Percentiles rank a stretch among this genome's conserved stretches.
These are phyloP conservation scores for Biscutella laevigata DNA, from an alignment of 441 rosid genomes.

Conservation along the genomic window DNA sequence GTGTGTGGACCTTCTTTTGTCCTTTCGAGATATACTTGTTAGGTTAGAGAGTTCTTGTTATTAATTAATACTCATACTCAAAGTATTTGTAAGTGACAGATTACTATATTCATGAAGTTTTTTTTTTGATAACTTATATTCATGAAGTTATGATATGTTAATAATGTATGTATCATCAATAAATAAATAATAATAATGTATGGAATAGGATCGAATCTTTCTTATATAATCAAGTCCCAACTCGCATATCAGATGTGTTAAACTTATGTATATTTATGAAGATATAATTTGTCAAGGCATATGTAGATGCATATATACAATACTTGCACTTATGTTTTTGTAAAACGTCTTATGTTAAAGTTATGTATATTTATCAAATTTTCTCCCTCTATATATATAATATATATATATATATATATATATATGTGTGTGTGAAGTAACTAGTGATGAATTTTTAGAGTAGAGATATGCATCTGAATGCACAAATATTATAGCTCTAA, in stretches of 20 bases:
- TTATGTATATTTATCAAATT: too few species aligned
- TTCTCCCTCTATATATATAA: neutral
- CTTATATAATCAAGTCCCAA: constrained; percentile 6
- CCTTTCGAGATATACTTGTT: neutral
- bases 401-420: too few species aligned
- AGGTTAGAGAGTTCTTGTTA: constrained; percentile 16
- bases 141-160: neutral
- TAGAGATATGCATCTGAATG: neutral
- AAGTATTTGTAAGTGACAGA: neutral
- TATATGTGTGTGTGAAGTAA: too few species aligned
- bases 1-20: constrained; percentile 16
- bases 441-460: too few species aligned
- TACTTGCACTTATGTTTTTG: too few species aligned
- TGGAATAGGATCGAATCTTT: constrained; percentile 13
- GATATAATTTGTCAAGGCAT: too few species aligned
- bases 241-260: constrained; percentile 4
- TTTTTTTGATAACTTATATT: too few species aligned
- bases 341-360: too few species aligned
- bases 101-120: neutral
- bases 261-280: neutral
- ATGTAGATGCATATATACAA: too few species aligned
- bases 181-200: too few species aligned
- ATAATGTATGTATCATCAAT: neutral
- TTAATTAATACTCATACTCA: neutral
- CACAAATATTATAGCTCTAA: neutral